Evolutionary conservation across 176 grass and related monocot species (phyloP).

Genomic region (Musa itinerans): DNA sequence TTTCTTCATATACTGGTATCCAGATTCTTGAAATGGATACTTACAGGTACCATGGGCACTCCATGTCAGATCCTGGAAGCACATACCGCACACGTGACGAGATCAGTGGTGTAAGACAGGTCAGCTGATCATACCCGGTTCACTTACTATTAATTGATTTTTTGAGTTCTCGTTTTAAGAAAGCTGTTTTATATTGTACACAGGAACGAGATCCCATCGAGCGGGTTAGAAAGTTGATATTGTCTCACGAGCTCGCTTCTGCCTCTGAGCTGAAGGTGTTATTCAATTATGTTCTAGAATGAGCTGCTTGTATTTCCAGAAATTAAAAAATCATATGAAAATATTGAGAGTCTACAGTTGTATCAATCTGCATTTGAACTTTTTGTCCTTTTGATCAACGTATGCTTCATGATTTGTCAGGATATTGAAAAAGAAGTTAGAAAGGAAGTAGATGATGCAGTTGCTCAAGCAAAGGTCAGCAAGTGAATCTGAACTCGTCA

Average conservation of each 20-base stretch:
- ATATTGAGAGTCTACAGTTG: too few species aligned
- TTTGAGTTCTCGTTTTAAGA: neutral
- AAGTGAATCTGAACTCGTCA: neutral
- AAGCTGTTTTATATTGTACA: neutral
- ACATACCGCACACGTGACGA: constrained; percentile 75
- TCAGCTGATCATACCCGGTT: constrained; percentile 6
- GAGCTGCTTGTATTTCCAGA: neutral
- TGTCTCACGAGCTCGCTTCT: constrained; percentile 63
- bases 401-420: constrained; percentile 23
- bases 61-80: constrained; percentile 89
- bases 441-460: constrained; percentile 70
- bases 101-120: constrained; percentile 69
- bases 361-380: neutral
- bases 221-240: constrained; percentile 62
- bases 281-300: neutral
- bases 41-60: constrained; percentile 87
- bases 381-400: neutral
- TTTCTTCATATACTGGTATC: constrained; percentile 18
- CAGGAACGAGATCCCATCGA: constrained; percentile 88
- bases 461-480: constrained; percentile 73
- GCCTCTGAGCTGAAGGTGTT: constrained; percentile 69
- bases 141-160: neutral
- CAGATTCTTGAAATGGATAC: constrained; percentile 99
- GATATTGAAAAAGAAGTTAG: constrained; percentile 76
- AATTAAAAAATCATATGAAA: neutral